phyloP scores from a whole-genome alignment of 2,329 filamentous ascomycete species.

The Geosmithia flava region DNA sequence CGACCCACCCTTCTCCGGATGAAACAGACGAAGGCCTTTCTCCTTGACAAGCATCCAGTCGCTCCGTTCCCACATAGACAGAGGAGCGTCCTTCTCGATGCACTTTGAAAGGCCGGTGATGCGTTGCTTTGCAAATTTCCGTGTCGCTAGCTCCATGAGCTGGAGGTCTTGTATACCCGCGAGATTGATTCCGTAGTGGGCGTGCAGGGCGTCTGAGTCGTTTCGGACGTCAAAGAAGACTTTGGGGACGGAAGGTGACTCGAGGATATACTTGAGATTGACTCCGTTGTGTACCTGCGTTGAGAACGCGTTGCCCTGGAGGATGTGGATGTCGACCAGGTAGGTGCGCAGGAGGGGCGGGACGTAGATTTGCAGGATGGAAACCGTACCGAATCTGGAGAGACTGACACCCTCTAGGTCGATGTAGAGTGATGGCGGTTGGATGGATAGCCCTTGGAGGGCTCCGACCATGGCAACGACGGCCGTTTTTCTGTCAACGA shows the following conservation, averaged over 20 bases:
- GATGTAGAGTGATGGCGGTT: conserved; percentile 26
- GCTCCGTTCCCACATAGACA: conserved; percentile 4
- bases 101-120: conserved; percentile 14
- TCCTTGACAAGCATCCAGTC: conserved; percentile 22
- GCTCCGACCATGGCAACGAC: too few species aligned
- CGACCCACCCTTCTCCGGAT: conserved; percentile 25
- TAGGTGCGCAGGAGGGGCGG: conserved; percentile 16
- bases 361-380: conserved; percentile 28
- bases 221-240: conserved; percentile 47
- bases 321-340: conserved; percentile 29
- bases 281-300: not conserved
- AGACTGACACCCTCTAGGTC: conserved; percentile 36
- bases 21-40: conserved; percentile 22
- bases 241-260: conserved; percentile 26
- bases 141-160: conserved; percentile 37
- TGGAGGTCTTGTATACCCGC: conserved; percentile 38
- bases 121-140: conserved; percentile 2
- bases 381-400: conserved; percentile 26
- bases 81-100: conserved; percentile 14
- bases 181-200: conserved; percentile 28
- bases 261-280: conserved; percentile 27
- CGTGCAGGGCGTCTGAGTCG: conserved; percentile 42
- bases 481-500: too few species aligned
- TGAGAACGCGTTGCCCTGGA: conserved; percentile 23
- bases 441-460: conserved; percentile 10